Evolutionary conservation across 768 basidiomycete species (phyloP).

Genomic region (Phylloporus scabripes): DNA sequence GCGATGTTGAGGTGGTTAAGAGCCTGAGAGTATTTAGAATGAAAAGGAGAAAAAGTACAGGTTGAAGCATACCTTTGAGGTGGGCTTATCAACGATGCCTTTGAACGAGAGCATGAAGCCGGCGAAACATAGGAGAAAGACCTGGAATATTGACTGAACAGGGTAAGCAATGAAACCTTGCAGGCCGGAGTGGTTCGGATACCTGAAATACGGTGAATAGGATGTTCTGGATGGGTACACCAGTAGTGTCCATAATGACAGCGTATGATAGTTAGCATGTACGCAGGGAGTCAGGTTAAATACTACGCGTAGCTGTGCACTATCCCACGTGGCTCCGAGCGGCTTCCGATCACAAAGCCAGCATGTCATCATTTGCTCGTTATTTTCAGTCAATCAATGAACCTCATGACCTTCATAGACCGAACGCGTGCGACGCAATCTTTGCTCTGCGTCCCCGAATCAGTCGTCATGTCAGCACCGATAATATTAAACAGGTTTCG

Average conservation of each 20-base stretch:
- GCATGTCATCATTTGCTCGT: neutral
- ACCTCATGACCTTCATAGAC: neutral
- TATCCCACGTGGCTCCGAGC: neutral
- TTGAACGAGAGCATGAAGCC: slow-evolving; percentile 75
- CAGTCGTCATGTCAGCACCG: neutral
- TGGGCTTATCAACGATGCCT: slow-evolving; percentile 83
- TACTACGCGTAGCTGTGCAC: neutral
- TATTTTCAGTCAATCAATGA: neutral
- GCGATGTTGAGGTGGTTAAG: slow-evolving; percentile 81
- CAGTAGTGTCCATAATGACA: neutral
- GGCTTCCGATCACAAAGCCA: neutral
- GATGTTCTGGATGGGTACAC: slow-evolving; percentile 10
- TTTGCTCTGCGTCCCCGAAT: neutral
- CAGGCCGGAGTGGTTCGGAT: neutral
- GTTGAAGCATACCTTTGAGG: slow-evolving; percentile 62
- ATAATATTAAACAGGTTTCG: neutral
- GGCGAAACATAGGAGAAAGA: slow-evolving; percentile 78
- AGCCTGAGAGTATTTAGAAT: slow-evolving; percentile 40
- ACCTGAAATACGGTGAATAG: slow-evolving; percentile 31
- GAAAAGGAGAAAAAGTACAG: neutral
- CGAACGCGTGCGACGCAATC: neutral
- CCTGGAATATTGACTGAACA: slow-evolving; percentile 77
- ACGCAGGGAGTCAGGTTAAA: neutral
- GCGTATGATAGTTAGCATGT: neutral
- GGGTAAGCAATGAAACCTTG: neutral